Evolutionary conservation across 139 green algal genomes (phyloP).

Genomic region (Limnomonas spitsbergensis): DNA sequence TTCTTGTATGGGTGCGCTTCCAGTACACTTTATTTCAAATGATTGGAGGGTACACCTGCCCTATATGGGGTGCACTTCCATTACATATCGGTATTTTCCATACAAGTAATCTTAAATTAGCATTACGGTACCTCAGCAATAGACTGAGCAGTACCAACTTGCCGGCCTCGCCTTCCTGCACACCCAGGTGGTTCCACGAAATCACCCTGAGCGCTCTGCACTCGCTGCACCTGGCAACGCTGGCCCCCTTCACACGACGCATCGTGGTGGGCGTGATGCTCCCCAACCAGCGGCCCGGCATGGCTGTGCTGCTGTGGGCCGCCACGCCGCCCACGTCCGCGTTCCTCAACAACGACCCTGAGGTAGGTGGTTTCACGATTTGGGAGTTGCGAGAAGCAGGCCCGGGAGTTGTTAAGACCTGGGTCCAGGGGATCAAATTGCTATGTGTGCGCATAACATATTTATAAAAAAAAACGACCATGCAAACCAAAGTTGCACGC

Average conservation of each 20-base stretch:
- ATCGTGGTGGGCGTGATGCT: slow-evolving; percentile 23
- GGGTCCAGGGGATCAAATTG: no score
- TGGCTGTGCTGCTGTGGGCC: slow-evolving; percentile 52
- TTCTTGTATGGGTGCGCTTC: no score
- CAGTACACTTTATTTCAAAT: no score
- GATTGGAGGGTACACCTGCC: no score
- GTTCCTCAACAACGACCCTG: slow-evolving; percentile 46
- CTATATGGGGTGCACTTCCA: no score
- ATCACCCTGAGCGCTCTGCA: slow-evolving; percentile 47
- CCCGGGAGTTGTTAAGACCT: background rate
- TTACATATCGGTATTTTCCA: no score
- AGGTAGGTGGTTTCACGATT: slow-evolving; percentile 43
- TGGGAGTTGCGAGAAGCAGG: background rate
- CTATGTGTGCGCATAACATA: no score
- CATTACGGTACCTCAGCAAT: no score
- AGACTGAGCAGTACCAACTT: no score
- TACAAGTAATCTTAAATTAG: no score
- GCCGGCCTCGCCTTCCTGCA: background rate
- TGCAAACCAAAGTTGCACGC: no score
- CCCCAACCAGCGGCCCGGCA: slow-evolving; percentile 31
- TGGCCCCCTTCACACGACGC: slow-evolving; percentile 44
- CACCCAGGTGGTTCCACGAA: slow-evolving; percentile 48
- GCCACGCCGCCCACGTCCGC: slow-evolving; percentile 36
- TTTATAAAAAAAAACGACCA: no score
- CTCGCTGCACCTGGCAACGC: slow-evolving; percentile 54